phyloP scores from a whole-genome alignment of 805 yeast genomes.

The Cyberlindnera veronae region DNA sequence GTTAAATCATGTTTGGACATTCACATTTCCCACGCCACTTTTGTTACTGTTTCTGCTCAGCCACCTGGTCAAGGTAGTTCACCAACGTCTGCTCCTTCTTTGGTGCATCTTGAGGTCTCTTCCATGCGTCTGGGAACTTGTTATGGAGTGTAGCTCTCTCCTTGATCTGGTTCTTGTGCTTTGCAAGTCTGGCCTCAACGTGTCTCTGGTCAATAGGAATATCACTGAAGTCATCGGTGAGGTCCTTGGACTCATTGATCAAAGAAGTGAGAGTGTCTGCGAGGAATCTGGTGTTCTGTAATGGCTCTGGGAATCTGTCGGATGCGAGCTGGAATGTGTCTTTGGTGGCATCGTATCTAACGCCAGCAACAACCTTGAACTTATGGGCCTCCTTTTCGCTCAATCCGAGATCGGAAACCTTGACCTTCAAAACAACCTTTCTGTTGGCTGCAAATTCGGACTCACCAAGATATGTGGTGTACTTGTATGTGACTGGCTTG shows the following conservation, averaged over 20 bases:
- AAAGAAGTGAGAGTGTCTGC: conserved; percentile 61
- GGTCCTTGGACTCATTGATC: conserved; percentile 60
- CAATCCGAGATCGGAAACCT: conserved; percentile 52
- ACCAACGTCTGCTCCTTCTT: conserved; percentile 30
- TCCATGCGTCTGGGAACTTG: conserved; percentile 79
- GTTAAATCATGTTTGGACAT: no score
- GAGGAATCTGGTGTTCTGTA: conserved; percentile 79
- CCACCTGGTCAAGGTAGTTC: conserved; percentile 18
- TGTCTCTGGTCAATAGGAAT: conserved; percentile 82
- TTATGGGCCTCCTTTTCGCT: conserved; percentile 58
- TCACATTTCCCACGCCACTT: no score
- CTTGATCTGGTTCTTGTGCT: conserved; percentile 36
- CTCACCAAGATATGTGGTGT: conserved; percentile 73
- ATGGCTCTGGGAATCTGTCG: conserved; percentile 65
- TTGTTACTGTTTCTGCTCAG: background rate
- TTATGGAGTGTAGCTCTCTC: conserved; percentile 33
- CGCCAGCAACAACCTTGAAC: conserved; percentile 73
- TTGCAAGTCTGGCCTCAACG: conserved; percentile 41
- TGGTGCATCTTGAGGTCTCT: conserved; percentile 69
- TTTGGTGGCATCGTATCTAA: conserved; percentile 62
- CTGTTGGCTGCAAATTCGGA: conserved; percentile 51
- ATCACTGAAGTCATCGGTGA: conserved; percentile 63
- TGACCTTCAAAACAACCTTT: conserved; percentile 60
- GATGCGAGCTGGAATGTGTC: conserved; percentile 64
- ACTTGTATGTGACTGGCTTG: conserved; percentile 61